Conservation (phyloP, 192 early-diverging fungal genomes). For the Coemansia sp. region DNA sequence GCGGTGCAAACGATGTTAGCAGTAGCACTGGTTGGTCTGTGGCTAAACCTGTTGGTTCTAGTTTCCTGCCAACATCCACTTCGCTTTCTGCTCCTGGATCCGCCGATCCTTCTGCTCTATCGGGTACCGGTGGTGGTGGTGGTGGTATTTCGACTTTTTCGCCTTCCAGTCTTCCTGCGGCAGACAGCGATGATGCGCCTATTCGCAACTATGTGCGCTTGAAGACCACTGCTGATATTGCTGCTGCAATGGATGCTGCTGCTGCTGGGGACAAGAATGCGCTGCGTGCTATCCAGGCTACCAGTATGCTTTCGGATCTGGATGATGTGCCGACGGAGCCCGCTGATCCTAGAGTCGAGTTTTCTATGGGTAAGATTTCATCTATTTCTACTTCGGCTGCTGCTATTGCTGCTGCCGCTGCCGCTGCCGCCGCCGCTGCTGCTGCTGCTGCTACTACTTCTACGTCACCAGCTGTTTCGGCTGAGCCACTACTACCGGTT, state of each 20-base stretch:
- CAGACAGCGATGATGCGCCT: conserved; percentile 4
- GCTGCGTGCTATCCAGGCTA: conserved; percentile 39
- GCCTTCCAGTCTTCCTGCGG: conserved; percentile 2
- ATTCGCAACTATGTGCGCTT: conserved; percentile 25
- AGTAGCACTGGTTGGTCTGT: conserved; percentile 36
- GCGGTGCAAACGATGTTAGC: neutral
- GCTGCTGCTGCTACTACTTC: neutral
- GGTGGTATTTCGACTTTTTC: conserved; percentile 12
- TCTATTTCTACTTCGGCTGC: neutral
- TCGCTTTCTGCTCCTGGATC: conserved; percentile 10
- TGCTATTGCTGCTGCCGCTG: neutral
- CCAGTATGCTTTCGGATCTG: conserved; percentile 32
- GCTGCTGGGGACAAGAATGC: conserved; percentile 53
- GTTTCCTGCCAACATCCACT: conserved; percentile 21
- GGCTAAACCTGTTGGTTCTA: conserved; percentile 28
- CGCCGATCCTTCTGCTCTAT: neutral
- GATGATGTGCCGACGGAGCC: conserved; percentile 36
- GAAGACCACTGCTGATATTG: conserved; percentile 41
- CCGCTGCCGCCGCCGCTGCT: neutral
- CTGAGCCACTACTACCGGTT: no score
- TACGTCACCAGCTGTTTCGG: neutral
- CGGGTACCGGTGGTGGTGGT: neutral
- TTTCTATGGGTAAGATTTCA: neutral
- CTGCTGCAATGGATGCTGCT: conserved; percentile 44
- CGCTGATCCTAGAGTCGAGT: conserved; percentile 23